Conservation (phyloP, 805 yeast species). For the Metschnikowia gelsemii region DNA sequence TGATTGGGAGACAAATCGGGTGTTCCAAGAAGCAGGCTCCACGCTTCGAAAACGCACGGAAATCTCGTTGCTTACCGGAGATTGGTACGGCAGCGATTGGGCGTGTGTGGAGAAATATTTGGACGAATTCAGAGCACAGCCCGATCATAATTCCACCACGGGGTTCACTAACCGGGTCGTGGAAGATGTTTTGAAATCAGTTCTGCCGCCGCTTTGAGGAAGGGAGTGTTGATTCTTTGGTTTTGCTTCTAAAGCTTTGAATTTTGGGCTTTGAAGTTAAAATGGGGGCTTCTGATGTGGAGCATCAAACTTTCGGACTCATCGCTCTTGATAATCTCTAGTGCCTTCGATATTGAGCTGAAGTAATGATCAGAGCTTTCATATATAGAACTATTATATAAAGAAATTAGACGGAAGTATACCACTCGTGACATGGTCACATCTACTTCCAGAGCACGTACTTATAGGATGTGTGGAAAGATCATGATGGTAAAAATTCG, state of each 20-base stretch:
- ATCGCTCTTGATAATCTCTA: no score
- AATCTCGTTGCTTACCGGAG: slow-evolving; percentile 39
- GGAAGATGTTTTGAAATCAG: slow-evolving; percentile 36
- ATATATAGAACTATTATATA: background rate
- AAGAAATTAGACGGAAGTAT: no score
- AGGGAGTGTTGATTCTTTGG: no score
- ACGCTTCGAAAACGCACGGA: slow-evolving; percentile 25
- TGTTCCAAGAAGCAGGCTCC: slow-evolving; percentile 14
- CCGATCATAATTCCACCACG: slow-evolving; percentile 28
- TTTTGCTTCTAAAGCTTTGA: background rate
- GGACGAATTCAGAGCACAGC: slow-evolving; percentile 18
- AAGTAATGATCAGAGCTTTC: background rate
- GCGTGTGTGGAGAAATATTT: slow-evolving; percentile 31
- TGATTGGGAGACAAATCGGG: slow-evolving; percentile 37
- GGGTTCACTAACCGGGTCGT: slow-evolving; percentile 36
- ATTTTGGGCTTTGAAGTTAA: background rate
- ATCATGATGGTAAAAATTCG: no score
- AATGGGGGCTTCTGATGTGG: no score
- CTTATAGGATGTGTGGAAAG: no score
- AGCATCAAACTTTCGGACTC: no score
- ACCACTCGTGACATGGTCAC: no score
- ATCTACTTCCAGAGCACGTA: no score
- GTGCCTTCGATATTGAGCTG: background rate
- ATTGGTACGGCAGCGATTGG: slow-evolving; percentile 47
- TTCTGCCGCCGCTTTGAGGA: slow-evolving; percentile 38